Conservation (phyloP, 129 eudicot species). For the Rutidosis leptorrhynchoides region DNA sequence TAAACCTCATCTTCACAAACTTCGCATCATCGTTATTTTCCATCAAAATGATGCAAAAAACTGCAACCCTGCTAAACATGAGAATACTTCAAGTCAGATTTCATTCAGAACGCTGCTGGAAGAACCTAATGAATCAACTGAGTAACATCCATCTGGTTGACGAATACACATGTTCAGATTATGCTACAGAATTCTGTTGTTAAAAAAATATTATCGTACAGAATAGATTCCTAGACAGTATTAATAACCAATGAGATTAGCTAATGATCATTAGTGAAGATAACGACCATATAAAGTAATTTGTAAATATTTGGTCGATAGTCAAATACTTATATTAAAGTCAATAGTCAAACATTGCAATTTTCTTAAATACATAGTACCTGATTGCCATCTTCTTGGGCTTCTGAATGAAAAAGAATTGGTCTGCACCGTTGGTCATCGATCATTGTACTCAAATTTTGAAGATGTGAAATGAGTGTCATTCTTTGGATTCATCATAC, state of each 20-base stretch:
- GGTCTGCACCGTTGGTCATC: constrained; percentile 94
- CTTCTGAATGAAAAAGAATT: constrained; percentile 75
- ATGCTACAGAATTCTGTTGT: too few species aligned
- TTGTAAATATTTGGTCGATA: constrained; percentile 4
- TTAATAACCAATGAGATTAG: constrained; percentile 10
- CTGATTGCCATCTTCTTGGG: constrained; percentile 53
- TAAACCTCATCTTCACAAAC: too few species aligned
- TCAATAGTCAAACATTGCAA: background rate
- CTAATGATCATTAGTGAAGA: background rate
- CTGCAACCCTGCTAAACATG: constrained; percentile 11
- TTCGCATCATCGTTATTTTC: constrained; percentile 12
- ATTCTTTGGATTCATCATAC: constrained; percentile 90
- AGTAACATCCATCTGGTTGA: constrained; percentile 83
- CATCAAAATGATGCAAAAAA: constrained; percentile 28
- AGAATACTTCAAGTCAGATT: constrained; percentile 14
- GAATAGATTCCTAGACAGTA: constrained; percentile 48
- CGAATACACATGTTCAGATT: constrained; percentile 80
- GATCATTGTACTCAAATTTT: constrained; percentile 90
- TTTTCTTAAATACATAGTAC: constrained; percentile 22
- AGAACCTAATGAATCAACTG: constrained; percentile 63
- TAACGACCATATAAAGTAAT: background rate
- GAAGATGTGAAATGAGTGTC: constrained; percentile 82
- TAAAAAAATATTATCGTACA: too few species aligned
- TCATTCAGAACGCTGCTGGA: constrained; percentile 47
- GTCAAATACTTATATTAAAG: background rate